A percentile compares a stretch with the other conserved stretches of the same genome.
These are phyloP conservation scores for Phytophthora tentaculata DNA, from an alignment of 352 stramenopile genomes.

Conservation along the genomic window DNA sequence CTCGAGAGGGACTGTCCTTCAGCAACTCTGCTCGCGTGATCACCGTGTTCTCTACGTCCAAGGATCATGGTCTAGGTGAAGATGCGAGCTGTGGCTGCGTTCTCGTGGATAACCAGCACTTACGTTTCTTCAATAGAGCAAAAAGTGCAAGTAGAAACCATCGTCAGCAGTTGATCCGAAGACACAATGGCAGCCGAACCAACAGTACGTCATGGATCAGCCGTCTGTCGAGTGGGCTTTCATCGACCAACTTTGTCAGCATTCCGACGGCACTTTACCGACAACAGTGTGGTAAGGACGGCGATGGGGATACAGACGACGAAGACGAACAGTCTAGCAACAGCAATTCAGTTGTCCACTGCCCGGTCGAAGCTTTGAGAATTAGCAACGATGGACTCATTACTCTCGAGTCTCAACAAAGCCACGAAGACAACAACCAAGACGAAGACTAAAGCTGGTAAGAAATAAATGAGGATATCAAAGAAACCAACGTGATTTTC, in stretches of 20 bases:
- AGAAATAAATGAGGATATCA: constrained; percentile 9
- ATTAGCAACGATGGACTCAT: constrained; percentile 17
- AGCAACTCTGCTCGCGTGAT: constrained; percentile 62
- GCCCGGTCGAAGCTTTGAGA: neutral
- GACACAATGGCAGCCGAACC: constrained; percentile 5
- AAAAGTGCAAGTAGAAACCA: constrained; percentile 21
- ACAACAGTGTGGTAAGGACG: neutral
- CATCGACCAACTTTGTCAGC: constrained; percentile 1
- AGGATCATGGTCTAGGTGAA: constrained; percentile 70
- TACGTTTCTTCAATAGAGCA: constrained; percentile 64
- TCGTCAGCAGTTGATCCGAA: constrained; percentile 27
- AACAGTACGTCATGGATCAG: constrained; percentile 13
- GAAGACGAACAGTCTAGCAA: constrained; percentile 11
- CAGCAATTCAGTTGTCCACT: constrained; percentile 6
- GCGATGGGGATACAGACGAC: constrained; percentile 24
- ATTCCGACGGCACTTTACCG: neutral
- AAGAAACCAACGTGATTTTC: constrained; percentile 35
- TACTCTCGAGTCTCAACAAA: no score
- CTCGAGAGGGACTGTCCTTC: constrained; percentile 84
- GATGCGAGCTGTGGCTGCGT: constrained; percentile 67
- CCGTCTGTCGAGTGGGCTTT: constrained; percentile 13
- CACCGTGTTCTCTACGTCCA: constrained; percentile 80
- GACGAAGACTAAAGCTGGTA: constrained; percentile 28
- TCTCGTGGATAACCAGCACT: constrained; percentile 67
- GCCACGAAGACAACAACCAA: constrained; percentile 37